These are phyloP conservation scores for Candida boleticola DNA, from an alignment of 805 yeast species.

Conservation along the genomic window DNA sequence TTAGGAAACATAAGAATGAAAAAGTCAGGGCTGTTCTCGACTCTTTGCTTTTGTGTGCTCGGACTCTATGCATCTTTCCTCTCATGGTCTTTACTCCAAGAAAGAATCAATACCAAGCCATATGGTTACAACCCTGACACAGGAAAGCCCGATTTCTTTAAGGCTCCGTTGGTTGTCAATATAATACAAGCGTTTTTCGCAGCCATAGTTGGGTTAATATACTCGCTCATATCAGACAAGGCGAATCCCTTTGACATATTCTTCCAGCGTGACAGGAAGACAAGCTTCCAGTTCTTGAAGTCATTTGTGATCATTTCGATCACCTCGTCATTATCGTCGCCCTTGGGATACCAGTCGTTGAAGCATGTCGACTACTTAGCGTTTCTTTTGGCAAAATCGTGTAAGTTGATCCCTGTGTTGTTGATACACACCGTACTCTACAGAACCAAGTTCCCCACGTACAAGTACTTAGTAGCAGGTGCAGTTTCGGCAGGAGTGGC, in stretches of 20 bases:
- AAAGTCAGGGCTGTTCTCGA: constrained; percentile 17
- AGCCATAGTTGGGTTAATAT: constrained; percentile 60
- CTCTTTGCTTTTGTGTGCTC: constrained; percentile 31
- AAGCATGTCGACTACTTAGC: constrained; percentile 85
- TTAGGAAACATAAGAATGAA: too few species aligned
- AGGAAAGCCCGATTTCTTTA: constrained; percentile 46
- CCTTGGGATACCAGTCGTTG: constrained; percentile 76
- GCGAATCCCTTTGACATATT: constrained; percentile 29
- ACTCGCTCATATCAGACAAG: constrained; percentile 41
- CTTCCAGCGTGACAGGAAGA: constrained; percentile 22
- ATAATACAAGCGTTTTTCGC: constrained; percentile 75
- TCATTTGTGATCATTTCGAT: constrained; percentile 55
- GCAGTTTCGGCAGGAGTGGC: constrained; percentile 83
- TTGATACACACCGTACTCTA: constrained; percentile 72
- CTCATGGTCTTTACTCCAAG: constrained; percentile 92
- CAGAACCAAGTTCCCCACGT: constrained; percentile 64
- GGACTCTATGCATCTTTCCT: constrained; percentile 88
- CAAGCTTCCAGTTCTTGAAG: constrained; percentile 18
- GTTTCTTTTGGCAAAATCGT: constrained; percentile 82
- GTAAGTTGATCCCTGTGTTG: constrained; percentile 95
- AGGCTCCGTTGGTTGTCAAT: constrained; percentile 78
- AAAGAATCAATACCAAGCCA: constrained; percentile 73
- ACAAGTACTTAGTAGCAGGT: constrained; percentile 75
- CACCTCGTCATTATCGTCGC: constrained; percentile 79
- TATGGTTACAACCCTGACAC: constrained; percentile 51